A percentile compares a stretch with the other conserved stretches of the same genome.
Evolutionary conservation across 257 asterid species (phyloP).

Genomic region (Parsonsia alboflavescens): DNA sequence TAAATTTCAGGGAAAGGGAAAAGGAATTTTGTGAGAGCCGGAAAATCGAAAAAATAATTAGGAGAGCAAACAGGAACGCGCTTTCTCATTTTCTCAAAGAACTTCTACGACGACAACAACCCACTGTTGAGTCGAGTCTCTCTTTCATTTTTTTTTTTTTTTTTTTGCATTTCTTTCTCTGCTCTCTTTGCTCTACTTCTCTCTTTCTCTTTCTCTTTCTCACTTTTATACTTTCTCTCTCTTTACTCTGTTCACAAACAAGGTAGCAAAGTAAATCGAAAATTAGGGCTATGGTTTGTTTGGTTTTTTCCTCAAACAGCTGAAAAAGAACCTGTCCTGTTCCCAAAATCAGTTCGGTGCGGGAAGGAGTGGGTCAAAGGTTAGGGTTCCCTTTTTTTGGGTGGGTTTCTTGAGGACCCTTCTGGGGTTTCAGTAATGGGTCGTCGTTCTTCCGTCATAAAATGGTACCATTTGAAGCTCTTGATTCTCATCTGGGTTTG

Average conservation of each 20-base stretch:
- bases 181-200: conserved; percentile 10
- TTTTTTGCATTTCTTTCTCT: not conserved
- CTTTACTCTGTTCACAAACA: conserved; percentile 28
- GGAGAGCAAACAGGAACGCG: conserved; percentile 24
- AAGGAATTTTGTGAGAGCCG: no score
- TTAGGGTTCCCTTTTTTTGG: conserved; percentile 17
- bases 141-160: conserved; percentile 9
- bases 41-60: not conserved
- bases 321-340: conserved; percentile 5
- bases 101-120: conserved; percentile 25
- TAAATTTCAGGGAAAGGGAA: no score
- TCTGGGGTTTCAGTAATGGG: conserved; percentile 61
- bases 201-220: conserved; percentile 9
- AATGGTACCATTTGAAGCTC: conserved; percentile 65
- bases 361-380: conserved; percentile 14
- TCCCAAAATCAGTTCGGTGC: conserved; percentile 6
- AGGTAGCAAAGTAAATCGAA: conserved; percentile 25
- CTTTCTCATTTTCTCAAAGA: conserved; percentile 18
- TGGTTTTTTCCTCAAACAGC: not conserved
- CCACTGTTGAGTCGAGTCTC: conserved; percentile 19
- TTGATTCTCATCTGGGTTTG: conserved; percentile 42
- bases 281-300: conserved; percentile 41
- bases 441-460: conserved; percentile 42
- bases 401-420: conserved; percentile 41
- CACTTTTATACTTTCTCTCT: conserved; percentile 24